These are phyloP conservation scores for Nakazawaea ambrosiae DNA, from an alignment of 805 yeast genomes.

Conservation along the genomic window DNA sequence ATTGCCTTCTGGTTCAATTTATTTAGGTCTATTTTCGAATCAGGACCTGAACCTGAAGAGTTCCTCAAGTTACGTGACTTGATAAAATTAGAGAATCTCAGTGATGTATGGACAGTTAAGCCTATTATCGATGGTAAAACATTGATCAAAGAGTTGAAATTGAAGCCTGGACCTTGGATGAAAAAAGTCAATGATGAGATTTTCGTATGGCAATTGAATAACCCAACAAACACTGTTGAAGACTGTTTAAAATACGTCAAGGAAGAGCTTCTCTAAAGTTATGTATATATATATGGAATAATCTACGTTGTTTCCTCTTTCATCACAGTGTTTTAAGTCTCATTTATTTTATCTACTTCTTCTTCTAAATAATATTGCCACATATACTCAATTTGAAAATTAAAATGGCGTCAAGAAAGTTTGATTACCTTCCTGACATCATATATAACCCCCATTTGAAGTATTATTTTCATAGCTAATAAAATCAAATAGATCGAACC, in stretches of 20 bases:
- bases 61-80: conserved; percentile 27
- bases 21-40: conserved; percentile 11
- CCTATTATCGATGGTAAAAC: conserved; percentile 76
- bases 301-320: too few species aligned
- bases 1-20: conserved; percentile 31
- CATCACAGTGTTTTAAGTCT: too few species aligned
- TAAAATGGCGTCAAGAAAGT: too few species aligned
- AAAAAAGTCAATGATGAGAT: conserved; percentile 45
- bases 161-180: conserved; percentile 89
- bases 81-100: conserved; percentile 13
- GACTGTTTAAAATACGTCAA: conserved; percentile 45
- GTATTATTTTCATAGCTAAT: conserved; percentile 7
- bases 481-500: conserved; percentile 9
- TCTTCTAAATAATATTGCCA: too few species aligned
- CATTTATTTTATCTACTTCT: too few species aligned
- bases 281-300: too few species aligned
- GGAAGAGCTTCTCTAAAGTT: not conserved
- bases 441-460: too few species aligned
- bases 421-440: too few species aligned
- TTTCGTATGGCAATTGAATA: conserved; percentile 70
- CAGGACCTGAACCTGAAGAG: conserved; percentile 14
- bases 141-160: conserved; percentile 39
- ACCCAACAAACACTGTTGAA: conserved; percentile 48
- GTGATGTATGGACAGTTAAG: conserved; percentile 38
- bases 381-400: too few species aligned